These are phyloP conservation scores for Annulohypoxylon maeteangense DNA, from an alignment of 495 filamentous ascomycete genomes.

Conservation along the genomic window DNA sequence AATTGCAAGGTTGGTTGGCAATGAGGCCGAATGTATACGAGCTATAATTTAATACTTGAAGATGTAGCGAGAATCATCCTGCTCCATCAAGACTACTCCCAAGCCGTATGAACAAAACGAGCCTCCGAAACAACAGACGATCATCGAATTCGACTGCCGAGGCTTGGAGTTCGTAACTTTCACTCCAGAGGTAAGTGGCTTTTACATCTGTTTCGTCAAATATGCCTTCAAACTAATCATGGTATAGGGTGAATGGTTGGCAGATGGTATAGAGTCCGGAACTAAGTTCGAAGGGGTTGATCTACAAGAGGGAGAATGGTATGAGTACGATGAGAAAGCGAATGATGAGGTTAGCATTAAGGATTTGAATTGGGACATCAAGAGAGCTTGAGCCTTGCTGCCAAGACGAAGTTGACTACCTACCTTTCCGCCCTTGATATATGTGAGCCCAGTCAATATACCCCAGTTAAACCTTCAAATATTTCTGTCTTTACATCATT, in stretches of 20 bases:
- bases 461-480: background rate
- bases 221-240: conserved; percentile 1
- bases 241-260: conserved; percentile 86
- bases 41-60: background rate
- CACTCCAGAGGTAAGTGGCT: conserved; percentile 75
- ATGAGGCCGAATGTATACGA: background rate
- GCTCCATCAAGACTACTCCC: conserved; percentile 75
- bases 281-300: conserved; percentile 85
- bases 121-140: conserved; percentile 76
- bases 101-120: conserved; percentile 72
- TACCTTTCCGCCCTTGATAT: background rate
- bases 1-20: conserved; percentile 74
- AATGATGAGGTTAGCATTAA: conserved; percentile 76
- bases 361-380: conserved; percentile 88
- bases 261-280: conserved; percentile 78
- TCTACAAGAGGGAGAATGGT: conserved; percentile 82
- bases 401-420: background rate
- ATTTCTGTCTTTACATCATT: no score
- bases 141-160: conserved; percentile 91
- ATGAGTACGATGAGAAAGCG: conserved; percentile 70
- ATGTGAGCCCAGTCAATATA: background rate
- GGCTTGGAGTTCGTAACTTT: conserved; percentile 94
- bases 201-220: background rate
- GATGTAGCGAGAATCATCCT: conserved; percentile 66
- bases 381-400: conserved; percentile 60